Percentiles rank a stretch among this genome's conserved stretches.
Evolutionary conservation across 1,284 basidiomycete genomes (phyloP).

Genomic region (Sanghuangporus baumii): DNA sequence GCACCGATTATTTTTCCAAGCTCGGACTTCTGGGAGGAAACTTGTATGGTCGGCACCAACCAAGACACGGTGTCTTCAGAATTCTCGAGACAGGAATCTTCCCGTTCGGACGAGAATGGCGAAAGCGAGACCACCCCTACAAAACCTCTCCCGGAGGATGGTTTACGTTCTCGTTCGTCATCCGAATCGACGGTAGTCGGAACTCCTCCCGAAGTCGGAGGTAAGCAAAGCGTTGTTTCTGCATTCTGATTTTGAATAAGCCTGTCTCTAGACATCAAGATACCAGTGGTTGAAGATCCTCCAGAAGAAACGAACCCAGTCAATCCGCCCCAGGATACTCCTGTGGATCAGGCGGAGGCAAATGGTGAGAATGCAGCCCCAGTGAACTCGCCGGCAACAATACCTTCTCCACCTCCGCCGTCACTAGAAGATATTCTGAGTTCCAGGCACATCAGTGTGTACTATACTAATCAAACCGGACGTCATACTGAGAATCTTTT

Average conservation of each 20-base stretch:
- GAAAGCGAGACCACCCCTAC: neutral
- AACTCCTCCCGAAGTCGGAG: neutral
- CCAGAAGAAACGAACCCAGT: neutral
- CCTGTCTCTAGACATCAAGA: neutral
- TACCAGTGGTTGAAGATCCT: neutral
- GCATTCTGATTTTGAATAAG: neutral
- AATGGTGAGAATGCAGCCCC: neutral
- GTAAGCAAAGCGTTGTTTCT: neutral
- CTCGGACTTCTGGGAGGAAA: neutral
- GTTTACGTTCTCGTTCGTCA: neutral
- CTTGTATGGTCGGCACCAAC: neutral
- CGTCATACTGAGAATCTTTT: neutral
- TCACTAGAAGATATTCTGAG: neutral
- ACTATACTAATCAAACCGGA: neutral
- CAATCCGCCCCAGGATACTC: neutral
- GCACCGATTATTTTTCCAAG: neutral
- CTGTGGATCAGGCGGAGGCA: neutral
- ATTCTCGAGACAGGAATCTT: neutral
- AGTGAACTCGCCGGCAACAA: neutral
- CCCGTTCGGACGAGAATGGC: neutral
- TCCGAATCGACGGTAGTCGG: neutral
- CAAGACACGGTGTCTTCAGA: neutral
- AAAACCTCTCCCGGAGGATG: neutral
- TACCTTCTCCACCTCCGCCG: neutral
- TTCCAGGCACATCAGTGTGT: neutral